These are phyloP conservation scores for Penicillium sp. DNA, from an alignment of 2,329 filamentous ascomycete genomes.

Conservation along the genomic window DNA sequence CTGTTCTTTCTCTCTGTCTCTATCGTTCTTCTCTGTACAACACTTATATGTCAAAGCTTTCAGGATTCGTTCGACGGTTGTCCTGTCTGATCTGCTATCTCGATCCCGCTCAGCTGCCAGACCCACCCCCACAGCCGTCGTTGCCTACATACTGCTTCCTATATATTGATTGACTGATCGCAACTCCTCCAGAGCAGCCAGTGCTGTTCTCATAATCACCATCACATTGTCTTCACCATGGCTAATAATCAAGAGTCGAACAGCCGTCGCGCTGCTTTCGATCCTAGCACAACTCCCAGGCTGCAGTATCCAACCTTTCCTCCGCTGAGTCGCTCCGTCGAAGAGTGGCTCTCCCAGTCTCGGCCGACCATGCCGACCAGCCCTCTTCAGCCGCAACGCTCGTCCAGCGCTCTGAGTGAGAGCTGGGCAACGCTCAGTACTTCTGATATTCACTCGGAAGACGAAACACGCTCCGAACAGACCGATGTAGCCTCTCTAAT, in stretches of 20 bases:
- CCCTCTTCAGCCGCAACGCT: slow-evolving; percentile 24
- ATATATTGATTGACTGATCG: slow-evolving; percentile 2
- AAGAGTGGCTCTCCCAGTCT: slow-evolving; percentile 40
- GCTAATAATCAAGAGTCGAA: slow-evolving; percentile 36
- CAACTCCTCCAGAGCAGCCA: slow-evolving; percentile 6
- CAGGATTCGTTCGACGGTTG: not conserved
- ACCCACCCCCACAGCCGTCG: slow-evolving; percentile 4
- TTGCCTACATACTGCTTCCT: slow-evolving; percentile 4
- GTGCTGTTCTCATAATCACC: not conserved
- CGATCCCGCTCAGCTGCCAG: not conserved
- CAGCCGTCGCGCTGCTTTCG: slow-evolving; percentile 24
- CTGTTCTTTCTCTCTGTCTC: too few relatives aligned
- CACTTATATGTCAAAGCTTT: not conserved
- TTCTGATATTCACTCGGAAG: slow-evolving; percentile 43
- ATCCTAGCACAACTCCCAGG: slow-evolving; percentile 25
- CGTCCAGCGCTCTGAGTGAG: slow-evolving; percentile 36
- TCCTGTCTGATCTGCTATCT: slow-evolving; percentile 5
- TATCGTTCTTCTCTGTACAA: not conserved
- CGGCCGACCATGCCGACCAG: slow-evolving; percentile 38
- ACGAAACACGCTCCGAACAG: slow-evolving; percentile 42
- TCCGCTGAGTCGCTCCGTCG: slow-evolving; percentile 35
- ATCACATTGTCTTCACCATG: slow-evolving; percentile 23
- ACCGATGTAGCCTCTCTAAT: slow-evolving; percentile 43
- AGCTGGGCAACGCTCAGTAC: slow-evolving; percentile 45
- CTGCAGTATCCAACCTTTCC: slow-evolving; percentile 41